Conservation (phyloP, 306 rosid genomes). For the Chamaecrista fasciculata region DNA sequence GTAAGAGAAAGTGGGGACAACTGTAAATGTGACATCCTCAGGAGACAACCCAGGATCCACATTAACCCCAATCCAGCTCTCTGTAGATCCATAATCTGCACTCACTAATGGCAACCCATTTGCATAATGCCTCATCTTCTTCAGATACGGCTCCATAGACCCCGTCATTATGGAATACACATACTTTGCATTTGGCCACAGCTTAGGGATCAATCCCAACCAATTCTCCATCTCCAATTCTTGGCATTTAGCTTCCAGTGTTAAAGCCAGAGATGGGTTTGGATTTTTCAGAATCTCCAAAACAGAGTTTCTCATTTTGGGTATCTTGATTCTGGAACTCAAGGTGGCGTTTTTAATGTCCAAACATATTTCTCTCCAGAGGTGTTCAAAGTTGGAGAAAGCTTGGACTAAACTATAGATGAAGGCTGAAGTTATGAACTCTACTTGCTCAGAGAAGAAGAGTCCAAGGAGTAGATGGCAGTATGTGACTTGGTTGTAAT, state of each 20-base stretch:
- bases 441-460: conserved; percentile 52
- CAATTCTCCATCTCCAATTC: conserved; percentile 53
- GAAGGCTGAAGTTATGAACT: conserved; percentile 79
- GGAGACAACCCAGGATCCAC: conserved; percentile 75
- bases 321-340: conserved; percentile 45
- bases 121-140: conserved; percentile 70
- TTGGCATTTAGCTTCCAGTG: conserved; percentile 43
- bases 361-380: conserved; percentile 57
- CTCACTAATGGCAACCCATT: conserved; percentile 72
- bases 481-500: conserved; percentile 81
- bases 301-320: conserved; percentile 52
- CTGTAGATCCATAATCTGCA: conserved; percentile 95
- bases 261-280: conserved; percentile 54
- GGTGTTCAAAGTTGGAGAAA: conserved; percentile 54
- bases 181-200: conserved; percentile 88
- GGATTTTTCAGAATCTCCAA: conserved; percentile 46
- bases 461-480: conserved; percentile 94
- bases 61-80: conserved; percentile 96
- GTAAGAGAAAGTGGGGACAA: conserved; percentile 84
- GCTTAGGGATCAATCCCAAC: conserved; percentile 68
- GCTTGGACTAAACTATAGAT: conserved; percentile 78
- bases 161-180: conserved; percentile 92
- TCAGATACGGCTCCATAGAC: conserved; percentile 79
- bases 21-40: conserved; percentile 76
- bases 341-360: conserved; percentile 59